Evolutionary conservation across 2,329 filamentous ascomycete genomes (phyloP).

Genomic region (Aspergillus fructus): DNA sequence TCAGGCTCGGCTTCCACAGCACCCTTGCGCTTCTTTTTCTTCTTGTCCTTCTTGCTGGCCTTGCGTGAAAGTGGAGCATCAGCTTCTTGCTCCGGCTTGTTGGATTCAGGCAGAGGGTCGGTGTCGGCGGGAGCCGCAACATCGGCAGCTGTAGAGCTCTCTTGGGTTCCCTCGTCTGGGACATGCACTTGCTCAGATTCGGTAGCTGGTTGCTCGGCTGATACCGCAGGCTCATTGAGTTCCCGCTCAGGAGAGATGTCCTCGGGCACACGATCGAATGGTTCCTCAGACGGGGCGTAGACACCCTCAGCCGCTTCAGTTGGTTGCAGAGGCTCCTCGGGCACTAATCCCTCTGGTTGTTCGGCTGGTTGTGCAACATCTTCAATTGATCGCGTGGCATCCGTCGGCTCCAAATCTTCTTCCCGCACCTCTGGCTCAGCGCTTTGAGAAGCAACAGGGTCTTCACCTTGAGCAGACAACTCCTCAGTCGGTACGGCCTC

Average conservation of each 20-base stretch:
- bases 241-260: neutral
- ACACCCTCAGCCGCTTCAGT: neutral
- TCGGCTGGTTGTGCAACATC: too few species aligned
- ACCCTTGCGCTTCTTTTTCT: conserved; percentile 23
- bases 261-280: neutral
- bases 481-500: neutral
- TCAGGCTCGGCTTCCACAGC: conserved; percentile 3
- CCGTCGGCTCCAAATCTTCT: too few species aligned
- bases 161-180: neutral
- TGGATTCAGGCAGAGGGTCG: neutral
- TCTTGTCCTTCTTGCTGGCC: conserved; percentile 22
- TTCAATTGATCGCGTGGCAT: too few species aligned
- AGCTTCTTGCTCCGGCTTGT: conserved; percentile 1
- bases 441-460: too few species aligned
- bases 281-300: neutral
- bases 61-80: conserved; percentile 17
- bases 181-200: neutral
- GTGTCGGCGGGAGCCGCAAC: neutral
- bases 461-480: neutral
- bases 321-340: too few species aligned
- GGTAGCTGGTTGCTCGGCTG: neutral
- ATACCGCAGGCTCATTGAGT: neutral
- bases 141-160: neutral
- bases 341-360: too few species aligned
- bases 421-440: too few species aligned